Evolutionary conservation across 208 protist species (phyloP).

Genomic region (Porcisia hertigi): DNA sequence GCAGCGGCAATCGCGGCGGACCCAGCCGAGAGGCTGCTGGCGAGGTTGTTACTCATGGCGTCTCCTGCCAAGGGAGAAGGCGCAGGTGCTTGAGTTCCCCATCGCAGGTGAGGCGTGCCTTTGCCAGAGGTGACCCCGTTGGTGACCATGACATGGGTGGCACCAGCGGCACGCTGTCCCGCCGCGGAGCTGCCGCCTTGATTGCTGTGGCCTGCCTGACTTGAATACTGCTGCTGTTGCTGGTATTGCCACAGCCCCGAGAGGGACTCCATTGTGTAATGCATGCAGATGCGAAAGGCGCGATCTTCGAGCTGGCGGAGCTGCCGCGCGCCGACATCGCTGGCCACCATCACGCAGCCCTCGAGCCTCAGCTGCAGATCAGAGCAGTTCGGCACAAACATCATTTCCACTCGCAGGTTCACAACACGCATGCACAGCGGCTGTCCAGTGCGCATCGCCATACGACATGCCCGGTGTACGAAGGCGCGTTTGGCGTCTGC

Average conservation of each 20-base stretch:
- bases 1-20: constrained; percentile 3
- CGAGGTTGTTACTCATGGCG: background rate
- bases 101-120: constrained; percentile 12
- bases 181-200: constrained; percentile 8
- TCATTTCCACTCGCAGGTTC: constrained; percentile 55
- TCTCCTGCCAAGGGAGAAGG: constrained; percentile 12
- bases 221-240: constrained; percentile 21
- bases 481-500: constrained; percentile 82
- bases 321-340: constrained; percentile 27
- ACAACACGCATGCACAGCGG: constrained; percentile 58
- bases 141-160: constrained; percentile 1
- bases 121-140: constrained; percentile 2
- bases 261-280: constrained; percentile 37
- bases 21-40: background rate
- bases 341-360: constrained; percentile 72
- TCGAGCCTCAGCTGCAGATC: constrained; percentile 82
- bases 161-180: constrained; percentile 17
- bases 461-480: constrained; percentile 64
- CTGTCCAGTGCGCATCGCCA: constrained; percentile 50
- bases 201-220: constrained; percentile 17
- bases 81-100: constrained; percentile 16
- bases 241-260: constrained; percentile 20
- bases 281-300: constrained; percentile 73
- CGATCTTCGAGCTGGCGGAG: constrained; percentile 54
- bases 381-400: constrained; percentile 78